These are phyloP conservation scores for Apiospora saccharicola DNA, from an alignment of 2,329 filamentous ascomycete species.

Conservation along the genomic window DNA sequence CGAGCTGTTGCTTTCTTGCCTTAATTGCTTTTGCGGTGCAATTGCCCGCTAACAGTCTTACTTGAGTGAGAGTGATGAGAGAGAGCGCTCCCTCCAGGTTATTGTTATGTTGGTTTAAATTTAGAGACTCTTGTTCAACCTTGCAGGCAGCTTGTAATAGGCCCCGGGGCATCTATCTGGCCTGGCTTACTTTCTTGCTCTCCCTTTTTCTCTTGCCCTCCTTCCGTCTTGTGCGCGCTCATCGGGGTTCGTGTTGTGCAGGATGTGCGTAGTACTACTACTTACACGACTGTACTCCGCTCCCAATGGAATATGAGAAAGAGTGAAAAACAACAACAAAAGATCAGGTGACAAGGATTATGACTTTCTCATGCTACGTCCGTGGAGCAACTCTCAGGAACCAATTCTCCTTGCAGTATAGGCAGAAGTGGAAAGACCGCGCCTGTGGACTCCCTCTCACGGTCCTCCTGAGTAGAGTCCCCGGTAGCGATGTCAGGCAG, in stretches of 20 bases:
- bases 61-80: not conserved
- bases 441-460: conserved; percentile 19
- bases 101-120: conserved; percentile 3
- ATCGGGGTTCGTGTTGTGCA: not conserved
- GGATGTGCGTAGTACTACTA: conserved; percentile 6
- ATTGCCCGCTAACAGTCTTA: conserved; percentile 23
- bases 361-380: conserved; percentile 22
- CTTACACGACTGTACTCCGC: conserved; percentile 11
- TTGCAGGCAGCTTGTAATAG: not conserved
- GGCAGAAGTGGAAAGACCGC: not conserved
- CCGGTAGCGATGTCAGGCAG: not conserved
- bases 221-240: not conserved
- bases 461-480: conserved; percentile 13
- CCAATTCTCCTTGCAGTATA: conserved; percentile 22
- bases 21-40: conserved; percentile 22
- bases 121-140: conserved; percentile 20
- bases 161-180: not conserved
- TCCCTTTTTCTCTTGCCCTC: not conserved
- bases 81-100: conserved; percentile 10
- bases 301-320: not conserved
- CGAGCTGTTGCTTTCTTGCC: conserved; percentile 11
- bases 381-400: conserved; percentile 23
- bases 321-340: not conserved
- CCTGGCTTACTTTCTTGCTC: not conserved
- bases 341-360: conserved; percentile 20